Percentiles rank a stretch among this genome's conserved stretches.
Conservation (phyloP, 2,329 filamentous ascomycete genomes). For the Knufia fluminis region DNA sequence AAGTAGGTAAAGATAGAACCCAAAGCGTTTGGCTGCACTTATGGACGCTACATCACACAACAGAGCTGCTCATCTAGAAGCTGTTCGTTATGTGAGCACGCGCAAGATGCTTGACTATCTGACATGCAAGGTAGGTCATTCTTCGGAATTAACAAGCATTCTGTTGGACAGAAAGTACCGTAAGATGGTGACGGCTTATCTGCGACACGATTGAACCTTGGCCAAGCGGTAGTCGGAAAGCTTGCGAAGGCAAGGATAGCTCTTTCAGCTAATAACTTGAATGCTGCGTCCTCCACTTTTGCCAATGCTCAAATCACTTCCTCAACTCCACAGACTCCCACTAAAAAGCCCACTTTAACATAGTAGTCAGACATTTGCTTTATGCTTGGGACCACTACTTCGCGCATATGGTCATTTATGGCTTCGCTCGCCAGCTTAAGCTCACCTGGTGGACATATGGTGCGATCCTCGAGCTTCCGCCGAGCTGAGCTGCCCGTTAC, state of each 20-base stretch:
- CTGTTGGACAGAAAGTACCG: background rate
- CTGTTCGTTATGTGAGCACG: too few relatives aligned
- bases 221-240: background rate
- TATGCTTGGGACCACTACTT: constrained; percentile 4
- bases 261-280: background rate
- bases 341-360: background rate
- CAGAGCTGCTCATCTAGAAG: too few relatives aligned
- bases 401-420: background rate
- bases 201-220: background rate
- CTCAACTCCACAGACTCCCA: background rate
- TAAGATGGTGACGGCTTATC: background rate
- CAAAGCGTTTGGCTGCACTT: too few relatives aligned
- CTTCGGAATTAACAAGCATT: background rate
- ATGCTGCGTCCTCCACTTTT: background rate
- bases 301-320: background rate
- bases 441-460: background rate
- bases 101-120: background rate
- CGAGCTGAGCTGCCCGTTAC: background rate
- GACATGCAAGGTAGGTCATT: background rate
- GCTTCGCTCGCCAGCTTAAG: background rate
- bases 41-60: too few relatives aligned
- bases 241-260: background rate
- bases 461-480: background rate
- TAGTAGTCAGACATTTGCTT: background rate
- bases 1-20: too few relatives aligned